These are phyloP conservation scores for Flagelloscypha sp. DNA, from an alignment of 768 basidiomycete species.

Conservation along the genomic window DNA sequence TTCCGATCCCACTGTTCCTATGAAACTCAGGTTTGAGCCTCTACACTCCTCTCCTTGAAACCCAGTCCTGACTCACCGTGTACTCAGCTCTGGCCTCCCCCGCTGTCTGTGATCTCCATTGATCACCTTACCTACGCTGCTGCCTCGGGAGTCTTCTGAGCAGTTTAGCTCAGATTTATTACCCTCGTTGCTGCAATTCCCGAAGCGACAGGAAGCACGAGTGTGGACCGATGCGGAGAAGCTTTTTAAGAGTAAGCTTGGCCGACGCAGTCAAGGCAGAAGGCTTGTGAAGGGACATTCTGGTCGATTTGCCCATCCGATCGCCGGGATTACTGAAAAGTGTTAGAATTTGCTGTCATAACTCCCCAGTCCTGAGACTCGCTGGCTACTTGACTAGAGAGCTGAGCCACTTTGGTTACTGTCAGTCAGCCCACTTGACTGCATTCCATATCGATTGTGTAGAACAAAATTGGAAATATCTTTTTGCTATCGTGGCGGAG, in stretches of 20 bases:
- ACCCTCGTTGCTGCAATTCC: conserved; percentile 75
- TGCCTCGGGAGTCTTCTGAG: conserved; percentile 94
- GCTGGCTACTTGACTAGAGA: too few species aligned
- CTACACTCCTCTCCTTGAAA: conserved; percentile 1
- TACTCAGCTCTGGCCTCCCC: conserved; percentile 38
- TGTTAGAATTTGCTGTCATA: too few species aligned
- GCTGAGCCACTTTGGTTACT: too few species aligned
- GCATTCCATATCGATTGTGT: too few species aligned
- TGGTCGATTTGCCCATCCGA: too few species aligned
- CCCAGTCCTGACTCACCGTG: conserved; percentile 12
- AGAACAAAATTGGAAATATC: too few species aligned
- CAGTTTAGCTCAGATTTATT: conserved; percentile 87
- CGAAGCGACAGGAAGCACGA: conserved; percentile 51
- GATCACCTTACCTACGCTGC: conserved; percentile 93
- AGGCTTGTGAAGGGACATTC: conserved; percentile 18
- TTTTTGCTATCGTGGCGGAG: too few species aligned
- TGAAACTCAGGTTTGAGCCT: conserved; percentile 54
- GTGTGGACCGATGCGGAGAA: conserved; percentile 88
- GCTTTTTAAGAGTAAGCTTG: conserved; percentile 64
- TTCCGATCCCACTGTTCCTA: conserved; percentile 81
- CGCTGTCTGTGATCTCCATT: conserved; percentile 84
- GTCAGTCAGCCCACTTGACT: too few species aligned
- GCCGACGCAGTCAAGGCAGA: conserved; percentile 36
- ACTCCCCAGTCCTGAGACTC: too few species aligned
- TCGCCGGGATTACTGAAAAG: too few species aligned